Percentiles rank a stretch among this genome's conserved stretches.
phyloP scores from a whole-genome alignment of 2,329 filamentous ascomycete species.

The Chaetomiaceae sp. region DNA sequence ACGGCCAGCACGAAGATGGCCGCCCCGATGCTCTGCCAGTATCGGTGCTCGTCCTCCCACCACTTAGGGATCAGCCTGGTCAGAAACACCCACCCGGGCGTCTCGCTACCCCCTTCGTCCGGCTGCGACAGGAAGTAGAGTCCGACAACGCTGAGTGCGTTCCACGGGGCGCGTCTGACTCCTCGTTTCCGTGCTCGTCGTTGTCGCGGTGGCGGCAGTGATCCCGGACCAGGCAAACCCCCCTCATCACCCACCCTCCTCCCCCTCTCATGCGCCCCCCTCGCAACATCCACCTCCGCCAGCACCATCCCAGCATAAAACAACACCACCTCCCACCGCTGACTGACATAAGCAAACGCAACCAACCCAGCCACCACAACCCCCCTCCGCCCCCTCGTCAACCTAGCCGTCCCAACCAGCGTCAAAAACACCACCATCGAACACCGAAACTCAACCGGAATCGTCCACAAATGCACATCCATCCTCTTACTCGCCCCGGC shows the following conservation, averaged over 20 bases:
- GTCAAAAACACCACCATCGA: slow-evolving; percentile 54
- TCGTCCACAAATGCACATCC: slow-evolving; percentile 59
- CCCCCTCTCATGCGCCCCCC: slow-evolving; percentile 36
- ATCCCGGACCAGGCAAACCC: background rate
- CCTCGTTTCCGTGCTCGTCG: background rate
- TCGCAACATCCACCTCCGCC: slow-evolving; percentile 50
- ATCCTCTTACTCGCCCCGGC: slow-evolving; percentile 45
- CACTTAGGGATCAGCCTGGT: slow-evolving; percentile 44
- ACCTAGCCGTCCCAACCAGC: slow-evolving; percentile 45
- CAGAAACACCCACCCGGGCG: slow-evolving; percentile 50
- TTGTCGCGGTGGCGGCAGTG: background rate
- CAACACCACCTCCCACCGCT: slow-evolving; percentile 51
- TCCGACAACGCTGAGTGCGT: slow-evolving; percentile 39
- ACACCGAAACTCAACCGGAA: slow-evolving; percentile 56
- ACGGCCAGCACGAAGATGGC: slow-evolving; percentile 48
- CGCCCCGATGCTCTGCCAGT: slow-evolving; percentile 52
- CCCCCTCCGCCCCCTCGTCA: slow-evolving; percentile 41
- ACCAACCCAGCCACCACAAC: slow-evolving; percentile 38
- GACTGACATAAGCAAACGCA: slow-evolving; percentile 43
- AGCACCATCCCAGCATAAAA: slow-evolving; percentile 52
- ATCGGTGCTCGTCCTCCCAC: slow-evolving; percentile 48
- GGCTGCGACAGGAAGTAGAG: slow-evolving; percentile 51
- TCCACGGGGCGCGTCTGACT: background rate
- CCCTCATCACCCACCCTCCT: background rate
- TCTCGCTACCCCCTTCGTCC: slow-evolving; percentile 36